These are phyloP conservation scores for Adansonia grandidieri DNA, from an alignment of 441 rosid species.

Conservation along the genomic window DNA sequence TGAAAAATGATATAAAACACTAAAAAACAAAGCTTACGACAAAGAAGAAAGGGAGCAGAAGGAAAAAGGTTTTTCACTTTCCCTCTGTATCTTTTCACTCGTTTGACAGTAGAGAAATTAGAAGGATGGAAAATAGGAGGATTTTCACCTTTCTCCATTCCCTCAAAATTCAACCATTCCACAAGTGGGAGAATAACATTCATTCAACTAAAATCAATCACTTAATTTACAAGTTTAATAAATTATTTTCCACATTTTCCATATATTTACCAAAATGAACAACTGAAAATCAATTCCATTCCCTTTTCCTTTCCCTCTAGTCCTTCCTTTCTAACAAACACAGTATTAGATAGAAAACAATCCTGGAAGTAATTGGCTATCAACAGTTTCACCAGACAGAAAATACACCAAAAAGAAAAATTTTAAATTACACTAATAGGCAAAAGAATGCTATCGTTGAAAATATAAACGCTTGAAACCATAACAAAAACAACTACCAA, in stretches of 20 bases:
- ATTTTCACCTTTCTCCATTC: background rate
- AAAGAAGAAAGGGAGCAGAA: background rate
- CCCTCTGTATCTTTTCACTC: background rate
- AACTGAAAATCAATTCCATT: background rate
- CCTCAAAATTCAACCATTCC: background rate
- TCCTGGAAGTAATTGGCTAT: background rate
- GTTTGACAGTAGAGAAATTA: background rate
- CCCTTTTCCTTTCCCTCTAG: background rate
- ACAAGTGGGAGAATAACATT: background rate
- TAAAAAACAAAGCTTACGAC: background rate
- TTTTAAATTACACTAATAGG: background rate
- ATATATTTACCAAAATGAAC: background rate
- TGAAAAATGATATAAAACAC: background rate
- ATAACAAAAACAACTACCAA: background rate
- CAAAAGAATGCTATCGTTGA: background rate
- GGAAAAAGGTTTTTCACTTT: background rate
- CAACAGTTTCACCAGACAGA: background rate
- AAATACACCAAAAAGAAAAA: background rate
- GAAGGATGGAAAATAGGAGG: background rate
- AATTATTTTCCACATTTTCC: slow-evolving; percentile 6
- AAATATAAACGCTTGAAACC: background rate
- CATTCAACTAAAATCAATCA: background rate
- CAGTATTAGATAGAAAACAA: background rate
- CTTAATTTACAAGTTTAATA: background rate
- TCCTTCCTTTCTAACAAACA: background rate